Evolutionary conservation across 768 basidiomycete genomes (phyloP).

Genomic region (Lactarius indigo): DNA sequence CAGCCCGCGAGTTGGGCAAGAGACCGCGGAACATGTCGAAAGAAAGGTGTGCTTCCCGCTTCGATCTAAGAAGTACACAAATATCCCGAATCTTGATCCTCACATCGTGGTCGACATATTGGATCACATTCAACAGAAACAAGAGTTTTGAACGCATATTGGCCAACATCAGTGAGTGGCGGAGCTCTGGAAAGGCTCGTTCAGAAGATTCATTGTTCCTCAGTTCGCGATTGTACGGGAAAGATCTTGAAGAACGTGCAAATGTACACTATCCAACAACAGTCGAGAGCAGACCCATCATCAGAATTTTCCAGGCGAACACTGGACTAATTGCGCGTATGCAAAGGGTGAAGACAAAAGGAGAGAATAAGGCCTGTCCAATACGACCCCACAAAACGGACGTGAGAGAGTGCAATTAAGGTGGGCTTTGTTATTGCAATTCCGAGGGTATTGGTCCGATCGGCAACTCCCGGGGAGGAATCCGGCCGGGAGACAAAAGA

Average conservation of each 20-base stretch:
- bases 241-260: not conserved
- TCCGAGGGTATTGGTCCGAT: no score
- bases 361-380: not conserved
- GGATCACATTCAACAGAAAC: not conserved
- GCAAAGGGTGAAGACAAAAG: not conserved
- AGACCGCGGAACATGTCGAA: not conserved
- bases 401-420: not conserved
- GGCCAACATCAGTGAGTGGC: not conserved
- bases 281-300: not conserved
- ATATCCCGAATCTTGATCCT: not conserved
- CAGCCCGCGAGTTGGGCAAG: not conserved
- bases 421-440: no score
- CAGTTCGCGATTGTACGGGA: not conserved
- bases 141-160: not conserved
- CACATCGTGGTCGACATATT: not conserved
- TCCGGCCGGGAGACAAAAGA: no score
- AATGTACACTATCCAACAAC: no score
- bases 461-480: no score
- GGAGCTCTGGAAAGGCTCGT: not conserved
- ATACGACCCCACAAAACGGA: not conserved
- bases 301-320: not conserved
- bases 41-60: not conserved
- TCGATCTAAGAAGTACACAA: not conserved
- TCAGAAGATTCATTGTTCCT: not conserved
- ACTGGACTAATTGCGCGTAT: not conserved